Percentiles rank a stretch among this genome's conserved stretches.
phyloP scores from a whole-genome alignment of 768 basidiomycete genomes.

The Russula olivacea region DNA sequence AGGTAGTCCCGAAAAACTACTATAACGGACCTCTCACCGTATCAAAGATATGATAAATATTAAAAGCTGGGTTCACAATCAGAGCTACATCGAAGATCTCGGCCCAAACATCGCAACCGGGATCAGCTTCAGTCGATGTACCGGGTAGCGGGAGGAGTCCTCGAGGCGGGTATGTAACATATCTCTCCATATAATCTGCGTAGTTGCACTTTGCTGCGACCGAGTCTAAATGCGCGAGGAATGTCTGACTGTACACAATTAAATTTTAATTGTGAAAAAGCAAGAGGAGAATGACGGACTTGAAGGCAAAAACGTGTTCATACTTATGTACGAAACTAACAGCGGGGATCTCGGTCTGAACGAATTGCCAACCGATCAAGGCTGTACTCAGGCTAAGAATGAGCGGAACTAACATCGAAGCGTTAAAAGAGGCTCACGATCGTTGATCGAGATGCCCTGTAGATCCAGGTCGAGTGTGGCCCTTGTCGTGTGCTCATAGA shows the following conservation, averaged over 20 bases:
- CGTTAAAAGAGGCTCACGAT: constrained; percentile 44
- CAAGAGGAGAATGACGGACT: constrained; percentile 38
- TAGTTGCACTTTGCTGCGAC: constrained; percentile 53
- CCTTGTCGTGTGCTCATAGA: constrained; percentile 49
- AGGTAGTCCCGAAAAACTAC: neutral
- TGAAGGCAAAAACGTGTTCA: constrained; percentile 62
- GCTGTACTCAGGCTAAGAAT: constrained; percentile 34
- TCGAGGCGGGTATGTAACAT: constrained; percentile 62
- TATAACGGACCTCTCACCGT: constrained; percentile 35
- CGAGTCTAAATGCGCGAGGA: constrained; percentile 52
- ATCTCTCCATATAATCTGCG: constrained; percentile 49
- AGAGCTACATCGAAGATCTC: constrained; percentile 56
- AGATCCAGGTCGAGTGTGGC: constrained; percentile 43
- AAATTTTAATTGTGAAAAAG: neutral
- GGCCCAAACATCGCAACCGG: constrained; percentile 63
- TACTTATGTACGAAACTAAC: constrained; percentile 72
- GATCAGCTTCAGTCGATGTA: constrained; percentile 39
- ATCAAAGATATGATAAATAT: constrained; percentile 74
- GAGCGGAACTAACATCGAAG: neutral
- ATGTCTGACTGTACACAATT: constrained; percentile 44
- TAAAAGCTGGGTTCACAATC: constrained; percentile 60
- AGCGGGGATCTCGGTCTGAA: constrained; percentile 65
- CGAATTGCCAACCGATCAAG: constrained; percentile 53
- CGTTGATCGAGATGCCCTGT: constrained; percentile 67
- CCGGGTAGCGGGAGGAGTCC: constrained; percentile 64